Percentiles rank a stretch among this genome's conserved stretches.
phyloP scores from a whole-genome alignment of 208 protist species.

The Crithidia expoeki region DNA sequence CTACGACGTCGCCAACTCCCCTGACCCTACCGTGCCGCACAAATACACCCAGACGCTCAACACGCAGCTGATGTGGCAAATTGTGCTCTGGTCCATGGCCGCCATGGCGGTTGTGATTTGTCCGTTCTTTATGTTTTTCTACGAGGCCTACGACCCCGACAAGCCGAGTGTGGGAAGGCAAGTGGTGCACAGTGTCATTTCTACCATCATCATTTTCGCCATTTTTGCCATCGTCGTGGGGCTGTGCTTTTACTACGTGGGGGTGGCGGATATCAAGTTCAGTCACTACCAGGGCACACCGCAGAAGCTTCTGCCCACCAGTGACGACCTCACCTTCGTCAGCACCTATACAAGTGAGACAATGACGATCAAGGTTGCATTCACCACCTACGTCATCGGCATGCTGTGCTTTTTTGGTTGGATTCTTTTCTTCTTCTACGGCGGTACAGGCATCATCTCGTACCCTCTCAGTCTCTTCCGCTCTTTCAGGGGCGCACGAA shows the following conservation, averaged over 20 bases:
- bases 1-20: constrained; percentile 92
- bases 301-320: constrained; percentile 34
- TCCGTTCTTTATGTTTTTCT: constrained; percentile 94
- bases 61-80: constrained; percentile 87
- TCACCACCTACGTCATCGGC: constrained; percentile 85
- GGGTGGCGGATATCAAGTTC: constrained; percentile 48
- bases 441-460: constrained; percentile 90
- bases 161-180: constrained; percentile 58
- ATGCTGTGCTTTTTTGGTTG: constrained; percentile 85
- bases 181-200: constrained; percentile 72
- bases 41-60: constrained; percentile 76
- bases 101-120: constrained; percentile 80
- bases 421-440: constrained; percentile 93
- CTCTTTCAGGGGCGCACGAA: constrained; percentile 59
- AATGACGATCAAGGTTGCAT: constrained; percentile 53
- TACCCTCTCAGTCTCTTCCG: constrained; percentile 77
- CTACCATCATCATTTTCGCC: constrained; percentile 59
- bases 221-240: constrained; percentile 63
- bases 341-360: constrained; percentile 23
- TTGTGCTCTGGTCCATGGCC: constrained; percentile 81
- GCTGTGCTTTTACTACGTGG: constrained; percentile 60
- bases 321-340: constrained; percentile 14
- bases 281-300: constrained; percentile 40
- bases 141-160: constrained; percentile 92
- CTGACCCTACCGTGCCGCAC: constrained; percentile 61